Evolutionary conservation across 345 rosid genomes (phyloP).

Genomic region (Gossypium longicalyx): DNA sequence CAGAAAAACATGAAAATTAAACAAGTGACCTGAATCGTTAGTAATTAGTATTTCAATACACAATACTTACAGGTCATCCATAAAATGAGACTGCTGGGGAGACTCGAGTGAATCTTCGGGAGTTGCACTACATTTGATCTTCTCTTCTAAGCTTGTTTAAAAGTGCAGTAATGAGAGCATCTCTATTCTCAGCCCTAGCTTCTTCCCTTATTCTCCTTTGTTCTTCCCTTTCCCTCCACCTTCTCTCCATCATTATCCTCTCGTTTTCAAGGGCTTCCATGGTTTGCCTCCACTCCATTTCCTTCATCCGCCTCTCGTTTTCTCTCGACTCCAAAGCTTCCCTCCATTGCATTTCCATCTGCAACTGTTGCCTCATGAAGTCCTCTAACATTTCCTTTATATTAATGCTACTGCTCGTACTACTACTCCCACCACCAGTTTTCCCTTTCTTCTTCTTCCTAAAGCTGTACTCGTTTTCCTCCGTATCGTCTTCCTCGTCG

Average conservation of each 20-base stretch:
- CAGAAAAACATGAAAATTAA: no score
- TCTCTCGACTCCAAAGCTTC: slow-evolving; percentile 73
- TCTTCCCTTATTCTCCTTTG: slow-evolving; percentile 84
- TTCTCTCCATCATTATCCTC: slow-evolving; percentile 71
- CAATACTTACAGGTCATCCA: neutral
- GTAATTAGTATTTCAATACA: no score
- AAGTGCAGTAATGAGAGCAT: slow-evolving; percentile 69
- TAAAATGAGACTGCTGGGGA: neutral
- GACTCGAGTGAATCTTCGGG: neutral
- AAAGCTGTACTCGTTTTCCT: slow-evolving; percentile 34
- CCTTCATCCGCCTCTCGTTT: slow-evolving; percentile 65
- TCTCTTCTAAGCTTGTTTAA: slow-evolving; percentile 65
- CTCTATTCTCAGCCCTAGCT: slow-evolving; percentile 92
- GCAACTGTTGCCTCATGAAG: slow-evolving; percentile 79
- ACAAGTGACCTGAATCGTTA: no score
- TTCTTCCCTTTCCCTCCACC: slow-evolving; percentile 92
- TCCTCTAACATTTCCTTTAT: slow-evolving; percentile 59
- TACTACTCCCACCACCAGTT: slow-evolving; percentile 14
- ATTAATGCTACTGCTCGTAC: slow-evolving; percentile 15
- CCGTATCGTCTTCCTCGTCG: slow-evolving; percentile 71
- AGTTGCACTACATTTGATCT: slow-evolving; percentile 26
- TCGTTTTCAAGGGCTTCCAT: slow-evolving; percentile 88
- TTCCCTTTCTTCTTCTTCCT: slow-evolving; percentile 54
- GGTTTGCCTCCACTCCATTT: slow-evolving; percentile 82
- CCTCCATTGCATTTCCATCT: slow-evolving; percentile 83